phyloP scores from a whole-genome alignment of 192 early-diverging fungal species.

The Chytriomyces sp. region DNA sequence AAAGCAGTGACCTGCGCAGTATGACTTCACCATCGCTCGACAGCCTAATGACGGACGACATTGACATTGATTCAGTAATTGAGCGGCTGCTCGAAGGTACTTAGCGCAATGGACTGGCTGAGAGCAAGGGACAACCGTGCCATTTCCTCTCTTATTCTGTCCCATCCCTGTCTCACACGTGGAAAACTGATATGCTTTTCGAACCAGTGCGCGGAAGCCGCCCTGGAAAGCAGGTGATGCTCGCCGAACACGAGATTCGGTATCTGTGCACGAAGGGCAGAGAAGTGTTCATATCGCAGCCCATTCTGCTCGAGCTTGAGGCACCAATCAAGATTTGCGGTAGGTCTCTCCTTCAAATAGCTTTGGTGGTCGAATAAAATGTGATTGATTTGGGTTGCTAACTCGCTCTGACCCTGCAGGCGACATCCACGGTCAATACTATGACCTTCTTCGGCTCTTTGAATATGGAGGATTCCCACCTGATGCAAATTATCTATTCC shows the following conservation, averaged over 20 bases:
- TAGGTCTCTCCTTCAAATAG: slow-evolving; percentile 33
- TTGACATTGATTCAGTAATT: slow-evolving; percentile 89
- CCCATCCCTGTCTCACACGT: neutral
- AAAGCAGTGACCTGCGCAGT: no score
- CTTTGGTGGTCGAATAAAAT: neutral
- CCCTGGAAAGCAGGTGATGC: slow-evolving; percentile 95
- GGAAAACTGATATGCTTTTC: neutral
- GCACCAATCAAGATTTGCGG: slow-evolving; percentile 97
- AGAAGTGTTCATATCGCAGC: slow-evolving; percentile 93
- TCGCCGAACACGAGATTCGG: slow-evolving; percentile 92
- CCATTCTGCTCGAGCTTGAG: slow-evolving; percentile 89
- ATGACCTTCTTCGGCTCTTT: slow-evolving; percentile 92
- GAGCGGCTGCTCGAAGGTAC: slow-evolving; percentile 90
- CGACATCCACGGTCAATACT: slow-evolving; percentile 96
- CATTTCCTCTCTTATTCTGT: neutral
- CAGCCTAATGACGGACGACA: no score
- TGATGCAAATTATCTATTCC: slow-evolving; percentile 93
- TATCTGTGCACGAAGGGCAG: slow-evolving; percentile 91
- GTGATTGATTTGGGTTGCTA: neutral
- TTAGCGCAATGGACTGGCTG: neutral
- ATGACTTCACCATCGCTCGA: no score
- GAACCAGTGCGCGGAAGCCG: slow-evolving; percentile 85
- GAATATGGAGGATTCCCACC: slow-evolving; percentile 97
- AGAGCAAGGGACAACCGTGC: neutral
- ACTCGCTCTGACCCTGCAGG: slow-evolving; percentile 40